Conservation (phyloP, 2,329 filamentous ascomycete genomes). For the Simplicillium sp. region DNA sequence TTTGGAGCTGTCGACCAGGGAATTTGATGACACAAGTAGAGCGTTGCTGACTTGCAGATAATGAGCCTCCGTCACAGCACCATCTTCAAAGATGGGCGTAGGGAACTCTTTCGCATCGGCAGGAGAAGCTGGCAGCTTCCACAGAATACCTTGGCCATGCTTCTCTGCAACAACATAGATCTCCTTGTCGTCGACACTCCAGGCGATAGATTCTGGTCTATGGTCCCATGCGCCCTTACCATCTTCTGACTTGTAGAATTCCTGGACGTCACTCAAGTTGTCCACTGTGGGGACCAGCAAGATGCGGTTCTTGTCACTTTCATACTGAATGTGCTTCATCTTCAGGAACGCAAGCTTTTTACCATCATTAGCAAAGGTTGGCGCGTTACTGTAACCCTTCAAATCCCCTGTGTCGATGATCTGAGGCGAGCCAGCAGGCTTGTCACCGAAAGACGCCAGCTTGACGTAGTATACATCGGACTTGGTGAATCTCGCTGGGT, state of each 20-base stretch:
- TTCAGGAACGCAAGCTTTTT: slow-evolving; percentile 64
- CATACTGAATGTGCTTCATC: slow-evolving; percentile 70
- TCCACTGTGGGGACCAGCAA: slow-evolving; percentile 53
- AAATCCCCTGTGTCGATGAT: slow-evolving; percentile 45
- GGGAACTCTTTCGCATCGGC: slow-evolving; percentile 38
- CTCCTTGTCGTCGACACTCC: slow-evolving; percentile 48
- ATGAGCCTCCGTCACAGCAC: slow-evolving; percentile 43
- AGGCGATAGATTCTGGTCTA: slow-evolving; percentile 45
- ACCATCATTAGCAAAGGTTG: slow-evolving; percentile 67
- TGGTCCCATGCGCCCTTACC: slow-evolving; percentile 55
- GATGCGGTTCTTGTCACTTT: slow-evolving; percentile 62
- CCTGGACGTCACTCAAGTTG: slow-evolving; percentile 47
- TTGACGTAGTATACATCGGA: slow-evolving; percentile 70
- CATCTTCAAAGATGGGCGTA: slow-evolving; percentile 38
- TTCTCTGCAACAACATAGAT: slow-evolving; percentile 70
- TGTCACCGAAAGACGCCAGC: slow-evolving; percentile 49
- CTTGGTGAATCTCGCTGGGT: slow-evolving; percentile 69
- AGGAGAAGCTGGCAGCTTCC: slow-evolving; percentile 49
- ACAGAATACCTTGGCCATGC: slow-evolving; percentile 52
- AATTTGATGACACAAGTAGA: slow-evolving; percentile 59
- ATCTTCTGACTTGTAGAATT: slow-evolving; percentile 53
- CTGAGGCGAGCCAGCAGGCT: slow-evolving; percentile 36
- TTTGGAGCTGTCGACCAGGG: slow-evolving; percentile 61
- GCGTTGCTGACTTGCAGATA: slow-evolving; percentile 35
- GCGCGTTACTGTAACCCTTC: slow-evolving; percentile 54